These are phyloP conservation scores for Exserohilum rostratum DNA, from an alignment of 2,329 filamentous ascomycete genomes.

Conservation along the genomic window DNA sequence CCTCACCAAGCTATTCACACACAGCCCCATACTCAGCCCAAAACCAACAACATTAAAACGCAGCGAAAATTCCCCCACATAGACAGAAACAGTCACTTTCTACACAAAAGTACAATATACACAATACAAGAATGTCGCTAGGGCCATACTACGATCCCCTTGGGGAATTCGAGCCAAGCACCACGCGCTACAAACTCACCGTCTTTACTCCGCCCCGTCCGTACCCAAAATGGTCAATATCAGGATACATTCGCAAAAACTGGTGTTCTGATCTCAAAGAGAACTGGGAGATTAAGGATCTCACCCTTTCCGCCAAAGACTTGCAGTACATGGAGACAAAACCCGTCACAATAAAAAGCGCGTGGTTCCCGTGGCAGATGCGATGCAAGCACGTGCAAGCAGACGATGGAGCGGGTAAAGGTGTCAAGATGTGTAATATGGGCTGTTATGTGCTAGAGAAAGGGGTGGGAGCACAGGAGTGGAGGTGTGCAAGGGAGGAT, in stretches of 20 bases:
- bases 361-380: conserved; percentile 23
- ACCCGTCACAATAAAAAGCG: conserved; percentile 15
- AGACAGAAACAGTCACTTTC: too few species aligned
- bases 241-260: too few species aligned
- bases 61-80: too few species aligned
- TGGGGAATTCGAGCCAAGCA: conserved; percentile 26
- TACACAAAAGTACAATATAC: too few species aligned
- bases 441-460: conserved; percentile 41
- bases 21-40: neutral
- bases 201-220: conserved; percentile 27
- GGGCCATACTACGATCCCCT: conserved; percentile 25
- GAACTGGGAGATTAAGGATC: too few species aligned
- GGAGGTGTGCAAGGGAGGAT: conserved; percentile 23
- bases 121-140: neutral
- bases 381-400: conserved; percentile 31
- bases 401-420: neutral
- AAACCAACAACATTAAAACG: neutral
- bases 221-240: conserved; percentile 23
- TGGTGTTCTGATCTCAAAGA: too few species aligned
- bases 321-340: conserved; percentile 25
- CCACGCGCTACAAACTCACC: conserved; percentile 31
- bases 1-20: too few species aligned
- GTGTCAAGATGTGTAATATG: conserved; percentile 13
- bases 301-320: conserved; percentile 19
- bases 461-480: conserved; percentile 19